phyloP scores from a whole-genome alignment of 192 early-diverging fungal genomes.

The Mortierella alpina region DNA sequence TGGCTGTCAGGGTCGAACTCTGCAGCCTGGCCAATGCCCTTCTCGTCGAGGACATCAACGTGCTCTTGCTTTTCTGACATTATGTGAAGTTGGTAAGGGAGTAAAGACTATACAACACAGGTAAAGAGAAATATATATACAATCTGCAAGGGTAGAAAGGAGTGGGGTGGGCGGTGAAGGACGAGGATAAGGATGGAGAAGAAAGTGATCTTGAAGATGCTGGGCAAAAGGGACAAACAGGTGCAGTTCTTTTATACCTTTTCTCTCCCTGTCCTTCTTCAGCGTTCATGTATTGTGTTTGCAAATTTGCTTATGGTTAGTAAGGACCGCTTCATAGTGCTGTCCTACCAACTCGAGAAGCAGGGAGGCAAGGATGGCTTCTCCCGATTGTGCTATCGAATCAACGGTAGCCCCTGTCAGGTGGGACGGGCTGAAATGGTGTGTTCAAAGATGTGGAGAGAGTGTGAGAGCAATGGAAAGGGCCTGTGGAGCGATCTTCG shows the following conservation, averaged over 20 bases:
- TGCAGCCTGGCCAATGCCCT: slow-evolving; percentile 13
- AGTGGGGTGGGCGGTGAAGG: not conserved
- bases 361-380: not conserved
- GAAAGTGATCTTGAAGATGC: slow-evolving; percentile 17
- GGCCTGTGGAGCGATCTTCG: slow-evolving; percentile 6
- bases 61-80: slow-evolving; percentile 22
- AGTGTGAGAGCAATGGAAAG: slow-evolving; percentile 3
- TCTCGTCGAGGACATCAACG: slow-evolving; percentile 13
- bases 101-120: slow-evolving; percentile 5
- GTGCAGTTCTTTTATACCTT: slow-evolving; percentile 21
- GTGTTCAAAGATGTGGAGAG: slow-evolving; percentile 2
- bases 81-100: slow-evolving; percentile 3
- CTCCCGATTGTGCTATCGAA: slow-evolving; percentile 8
- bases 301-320: not conserved
- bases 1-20: slow-evolving; percentile 14
- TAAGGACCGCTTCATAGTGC: not conserved
- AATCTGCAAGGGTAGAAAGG: not conserved
- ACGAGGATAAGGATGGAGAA: slow-evolving; percentile 4
- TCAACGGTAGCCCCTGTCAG: slow-evolving; percentile 17
- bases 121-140: slow-evolving; percentile 10
- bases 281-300: slow-evolving; percentile 1
- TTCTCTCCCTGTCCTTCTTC: not conserved
- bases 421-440: not conserved
- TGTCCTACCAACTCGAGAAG: slow-evolving; percentile 14
- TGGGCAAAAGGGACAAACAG: slow-evolving; percentile 3